These are phyloP conservation scores for Trametes hirsuta DNA, from an alignment of 1,284 basidiomycete species.

Conservation along the genomic window DNA sequence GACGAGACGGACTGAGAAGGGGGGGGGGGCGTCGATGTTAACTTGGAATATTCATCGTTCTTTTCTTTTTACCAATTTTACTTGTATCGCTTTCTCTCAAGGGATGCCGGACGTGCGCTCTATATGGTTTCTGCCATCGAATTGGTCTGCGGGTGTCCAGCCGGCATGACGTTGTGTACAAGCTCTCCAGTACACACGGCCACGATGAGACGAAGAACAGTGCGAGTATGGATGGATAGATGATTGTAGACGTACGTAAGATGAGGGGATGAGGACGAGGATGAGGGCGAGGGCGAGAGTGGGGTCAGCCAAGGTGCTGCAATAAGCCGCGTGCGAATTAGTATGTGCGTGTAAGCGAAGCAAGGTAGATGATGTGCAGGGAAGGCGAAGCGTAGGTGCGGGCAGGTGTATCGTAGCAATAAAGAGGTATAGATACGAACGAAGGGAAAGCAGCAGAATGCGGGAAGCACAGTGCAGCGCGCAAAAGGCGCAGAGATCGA, in stretches of 20 bases:
- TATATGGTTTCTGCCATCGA: neutral
- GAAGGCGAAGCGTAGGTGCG: constrained; percentile 3
- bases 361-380: constrained; percentile 6
- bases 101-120: neutral
- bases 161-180: constrained; percentile 16
- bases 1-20: constrained; percentile 51
- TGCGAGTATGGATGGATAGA: neutral
- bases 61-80: neutral
- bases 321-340: constrained; percentile 14
- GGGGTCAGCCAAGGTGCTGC: neutral
- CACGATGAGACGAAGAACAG: constrained; percentile 12
- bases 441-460: neutral
- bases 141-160: neutral
- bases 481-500: neutral
- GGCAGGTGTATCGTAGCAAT: constrained; percentile 27
- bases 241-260: no score
- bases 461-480: no score
- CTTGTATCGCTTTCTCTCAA: neutral
- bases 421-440: constrained; percentile 31
- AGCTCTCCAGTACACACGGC: constrained; percentile 5
- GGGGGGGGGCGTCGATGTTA: neutral
- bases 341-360: constrained; percentile 13
- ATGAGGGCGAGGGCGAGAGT: neutral
- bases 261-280: neutral
- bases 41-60: constrained; percentile 8